Percentiles rank a stretch among this genome's conserved stretches.
phyloP scores from a whole-genome alignment of 768 basidiomycete species.

The Russula dissimulans region DNA sequence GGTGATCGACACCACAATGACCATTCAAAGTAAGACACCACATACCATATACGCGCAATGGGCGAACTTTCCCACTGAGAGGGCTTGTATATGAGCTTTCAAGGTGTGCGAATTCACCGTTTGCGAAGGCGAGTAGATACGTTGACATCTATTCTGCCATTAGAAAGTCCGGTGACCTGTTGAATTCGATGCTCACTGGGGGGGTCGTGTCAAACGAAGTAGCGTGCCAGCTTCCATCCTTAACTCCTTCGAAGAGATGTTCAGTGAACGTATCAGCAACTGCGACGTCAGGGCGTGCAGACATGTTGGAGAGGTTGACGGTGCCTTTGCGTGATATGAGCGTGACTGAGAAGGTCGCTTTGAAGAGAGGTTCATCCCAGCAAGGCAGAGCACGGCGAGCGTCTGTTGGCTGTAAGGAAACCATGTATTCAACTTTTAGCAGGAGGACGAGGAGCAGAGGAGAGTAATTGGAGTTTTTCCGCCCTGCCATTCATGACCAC shows the following conservation, averaged over 20 bases:
- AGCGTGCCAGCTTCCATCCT: constrained; percentile 61
- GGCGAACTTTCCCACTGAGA: constrained; percentile 68
- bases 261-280: constrained; percentile 24
- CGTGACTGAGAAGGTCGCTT: constrained; percentile 71
- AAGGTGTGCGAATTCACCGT: constrained; percentile 65
- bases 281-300: constrained; percentile 46
- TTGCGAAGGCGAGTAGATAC: constrained; percentile 84
- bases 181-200: constrained; percentile 30
- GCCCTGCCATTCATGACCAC: background rate
- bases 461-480: background rate
- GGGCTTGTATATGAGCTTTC: constrained; percentile 73
- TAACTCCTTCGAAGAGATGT: constrained; percentile 19
- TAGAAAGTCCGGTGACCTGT: background rate
- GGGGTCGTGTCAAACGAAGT: constrained; percentile 78
- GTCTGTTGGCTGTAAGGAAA: constrained; percentile 57
- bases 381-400: constrained; percentile 79
- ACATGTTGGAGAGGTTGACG: constrained; percentile 83
- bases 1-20: background rate
- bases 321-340: constrained; percentile 73
- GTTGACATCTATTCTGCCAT: constrained; percentile 54
- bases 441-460: background rate
- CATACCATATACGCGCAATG: constrained; percentile 74
- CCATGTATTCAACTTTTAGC: background rate
- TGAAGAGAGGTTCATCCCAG: constrained; percentile 90
- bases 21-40: constrained; percentile 13